Evolutionary conservation across 805 yeast species (phyloP), one percentile per base, ranked within the genome.

Genomic region (Diddensiella transvaalensis): DNA sequence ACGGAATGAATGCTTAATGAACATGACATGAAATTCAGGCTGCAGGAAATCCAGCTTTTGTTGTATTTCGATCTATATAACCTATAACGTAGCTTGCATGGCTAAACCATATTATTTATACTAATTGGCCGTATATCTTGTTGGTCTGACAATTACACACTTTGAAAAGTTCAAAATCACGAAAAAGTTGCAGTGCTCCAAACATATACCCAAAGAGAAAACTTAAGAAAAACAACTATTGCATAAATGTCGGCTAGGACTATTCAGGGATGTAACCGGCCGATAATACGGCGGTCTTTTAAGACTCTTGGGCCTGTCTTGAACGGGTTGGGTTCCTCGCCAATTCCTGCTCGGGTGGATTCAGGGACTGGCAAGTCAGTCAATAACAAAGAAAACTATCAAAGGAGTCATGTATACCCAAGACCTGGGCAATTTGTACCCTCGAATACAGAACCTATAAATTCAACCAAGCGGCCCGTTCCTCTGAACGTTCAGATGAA

Each of bases 401-500:
- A 43, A 8, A 19, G 19, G 3, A 21, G 40, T 22, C 58, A 56
- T 44, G 38, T 53, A 44, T 56, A 57, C 32, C 62, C 62, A 2
- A 19, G 22, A 32, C 38, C 37, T 3, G 59, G 56, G 24, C 21
- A 46, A 10, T 59, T 26, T 47, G 57, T 56, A 17, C 50, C 42
- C 22, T 56, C 60, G 5, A 32, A 46, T 24, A 49, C 56, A 8
- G 43, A 41, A 10, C 51, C 52, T 3, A 26, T 52, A 4, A 40
- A 42, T 19, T 70, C 69, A 3, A 60, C 68, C 2, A 61, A 69
- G 19, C 66, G 77, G 36, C 95, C 95, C 2, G 63, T 85, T 19
- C 97, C 98, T n/a, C 69, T 88, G 47, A 87, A 83, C 61, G 93
- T 88, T 2, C 88, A 85, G 62, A 77, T 91, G 41, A 81, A 85